Base-by-base conservation (phyloP, 345 rosid species). In the Toxicodendron radicans region DNA sequence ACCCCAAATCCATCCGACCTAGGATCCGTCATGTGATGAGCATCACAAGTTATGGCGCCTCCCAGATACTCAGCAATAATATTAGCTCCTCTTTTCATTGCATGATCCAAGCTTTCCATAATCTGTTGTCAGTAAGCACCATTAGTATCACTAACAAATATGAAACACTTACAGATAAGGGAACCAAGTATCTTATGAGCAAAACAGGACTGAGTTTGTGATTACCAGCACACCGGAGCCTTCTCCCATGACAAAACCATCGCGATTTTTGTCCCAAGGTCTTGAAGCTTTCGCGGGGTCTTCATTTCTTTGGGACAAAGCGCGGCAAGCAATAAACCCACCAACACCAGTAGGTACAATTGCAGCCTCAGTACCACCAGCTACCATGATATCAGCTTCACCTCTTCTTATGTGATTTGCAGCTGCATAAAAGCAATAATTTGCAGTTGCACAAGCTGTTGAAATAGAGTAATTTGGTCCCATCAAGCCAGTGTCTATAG, bases 71-170 rank as follows among this genome's bases (percentile, higher is more conserved):
- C 95, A 1, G 88, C 90, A 14, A 88, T 75, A 59, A 90, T 85
- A 62, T 87, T 88, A 52, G 95, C 92, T 58, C 89, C 95, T 71
- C 95, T 80, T 79, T 85, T 87, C 88, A 78, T 64, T 18, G 92
- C 92, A 68, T 83, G 89, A 20, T 88, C 92, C 80, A 90, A 82
- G 88, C 88, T 90, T 86, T 90, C 95, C 91, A 88, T 81, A 17
- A 85, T 62, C 92, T 90, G 74, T 30, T 57, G 13, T 7, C 58
- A 66, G 35, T 1, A 38, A 48, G 43, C 18, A 62, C 13, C 30
- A 10, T 46, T 46, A 17, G 10, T 11, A 18, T 20, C 23, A 27
- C 21, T 0, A 43, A 12, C 53, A 72, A 46, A 27, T n/a, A 21
- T 1, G 60, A 2, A 20, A 57, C 10, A n/a, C 27, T n/a, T 23